Evolutionary conservation across 441 rosid species (phyloP).

Genomic region (Syzygium malaccense): DNA sequence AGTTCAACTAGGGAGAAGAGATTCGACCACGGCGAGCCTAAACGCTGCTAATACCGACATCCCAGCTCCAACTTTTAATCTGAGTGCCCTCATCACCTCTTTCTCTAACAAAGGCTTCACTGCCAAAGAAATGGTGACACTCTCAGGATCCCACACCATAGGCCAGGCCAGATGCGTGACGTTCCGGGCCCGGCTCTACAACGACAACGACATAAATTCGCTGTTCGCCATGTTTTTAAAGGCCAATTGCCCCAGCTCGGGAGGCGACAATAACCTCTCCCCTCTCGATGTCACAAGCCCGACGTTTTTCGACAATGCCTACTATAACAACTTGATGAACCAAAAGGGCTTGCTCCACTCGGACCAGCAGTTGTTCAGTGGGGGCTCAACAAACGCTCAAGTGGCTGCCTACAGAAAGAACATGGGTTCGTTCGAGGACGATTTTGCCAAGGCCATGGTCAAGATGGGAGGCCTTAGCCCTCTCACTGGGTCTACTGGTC

Average conservation of each 20-base stretch:
- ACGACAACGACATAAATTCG: background rate
- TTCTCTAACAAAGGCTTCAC: conserved; percentile 30
- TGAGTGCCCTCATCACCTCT: conserved; percentile 10
- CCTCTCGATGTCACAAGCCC: background rate
- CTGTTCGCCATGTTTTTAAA: background rate
- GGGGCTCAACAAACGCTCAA: background rate
- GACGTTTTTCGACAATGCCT: background rate
- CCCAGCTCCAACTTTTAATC: conserved; percentile 19
- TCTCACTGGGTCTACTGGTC: background rate
- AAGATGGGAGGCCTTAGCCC: background rate
- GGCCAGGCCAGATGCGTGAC: background rate
- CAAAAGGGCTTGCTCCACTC: background rate
- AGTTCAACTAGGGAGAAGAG: conserved; percentile 28
- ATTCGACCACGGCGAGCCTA: conserved; percentile 25
- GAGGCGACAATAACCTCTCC: background rate
- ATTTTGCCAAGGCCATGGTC: background rate
- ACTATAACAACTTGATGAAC: background rate
- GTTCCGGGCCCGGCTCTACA: background rate
- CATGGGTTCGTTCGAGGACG: background rate
- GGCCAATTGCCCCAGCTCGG: background rate
- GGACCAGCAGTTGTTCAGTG: background rate
- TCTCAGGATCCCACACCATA: conserved; percentile 10
- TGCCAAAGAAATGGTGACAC: conserved; percentile 21
- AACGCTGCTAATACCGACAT: conserved; percentile 29
- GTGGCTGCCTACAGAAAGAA: background rate